Percentiles rank a stretch among this genome's conserved stretches.
Conservation (phyloP, 768 basidiomycete species). For the Podaxis pistillaris region DNA sequence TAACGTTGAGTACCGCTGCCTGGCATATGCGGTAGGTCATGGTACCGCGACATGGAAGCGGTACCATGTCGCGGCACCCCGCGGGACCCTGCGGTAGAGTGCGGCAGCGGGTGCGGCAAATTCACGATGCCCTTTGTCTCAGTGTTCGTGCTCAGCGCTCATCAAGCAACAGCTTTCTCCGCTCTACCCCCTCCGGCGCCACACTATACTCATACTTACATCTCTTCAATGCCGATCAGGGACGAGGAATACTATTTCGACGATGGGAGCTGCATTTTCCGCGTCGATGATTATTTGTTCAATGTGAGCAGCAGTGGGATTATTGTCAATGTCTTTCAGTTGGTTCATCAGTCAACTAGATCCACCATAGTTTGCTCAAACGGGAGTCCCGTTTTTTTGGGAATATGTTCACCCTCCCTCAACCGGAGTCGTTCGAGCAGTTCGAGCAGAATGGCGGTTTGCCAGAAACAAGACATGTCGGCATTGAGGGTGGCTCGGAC, state of each 20-base stretch:
- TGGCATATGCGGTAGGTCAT: no score
- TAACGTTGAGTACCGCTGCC: no score
- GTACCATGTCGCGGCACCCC: no score
- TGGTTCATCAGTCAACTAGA: not conserved
- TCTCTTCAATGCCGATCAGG: conserved; percentile 34
- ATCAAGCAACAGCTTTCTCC: not conserved
- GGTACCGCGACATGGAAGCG: no score
- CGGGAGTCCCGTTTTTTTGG: not conserved
- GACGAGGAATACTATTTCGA: conserved; percentile 9
- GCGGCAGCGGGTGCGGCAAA: no score
- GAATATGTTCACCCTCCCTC: not conserved
- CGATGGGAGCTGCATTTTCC: not conserved
- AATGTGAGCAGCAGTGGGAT: not conserved
- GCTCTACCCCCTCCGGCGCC: not conserved
- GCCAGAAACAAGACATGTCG: not conserved
- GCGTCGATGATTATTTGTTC: not conserved
- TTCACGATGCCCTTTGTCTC: no score
- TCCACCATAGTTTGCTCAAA: not conserved
- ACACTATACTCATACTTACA: not conserved
- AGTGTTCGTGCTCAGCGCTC: not conserved
- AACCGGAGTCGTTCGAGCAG: not conserved
- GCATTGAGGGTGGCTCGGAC: not conserved
- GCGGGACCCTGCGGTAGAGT: no score
- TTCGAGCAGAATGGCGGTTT: not conserved
- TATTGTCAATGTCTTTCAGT: no score